Percentiles rank a stretch among this genome's conserved stretches.
Evolutionary conservation across 2,329 filamentous ascomycete genomes (phyloP).

Genomic region (Microcyclosporella mali): DNA sequence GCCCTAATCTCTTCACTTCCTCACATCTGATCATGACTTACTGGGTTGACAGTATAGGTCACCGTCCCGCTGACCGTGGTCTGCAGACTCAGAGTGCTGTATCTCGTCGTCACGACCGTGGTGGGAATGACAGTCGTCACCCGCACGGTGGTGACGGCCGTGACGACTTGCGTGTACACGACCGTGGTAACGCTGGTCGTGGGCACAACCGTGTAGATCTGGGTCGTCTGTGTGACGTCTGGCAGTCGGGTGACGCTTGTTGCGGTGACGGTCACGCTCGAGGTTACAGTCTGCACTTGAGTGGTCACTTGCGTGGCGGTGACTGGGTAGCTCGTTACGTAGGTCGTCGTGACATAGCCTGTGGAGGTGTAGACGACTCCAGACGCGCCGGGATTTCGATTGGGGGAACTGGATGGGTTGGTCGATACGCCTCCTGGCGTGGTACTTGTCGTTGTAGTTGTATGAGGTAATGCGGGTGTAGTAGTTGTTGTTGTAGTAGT

Average conservation of each 20-base stretch:
- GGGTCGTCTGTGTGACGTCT: conserved; percentile 1
- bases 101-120: conserved; percentile 1
- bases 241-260: not conserved
- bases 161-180: conserved; percentile 2
- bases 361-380: too few relatives aligned
- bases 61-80: conserved; percentile 1
- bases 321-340: conserved; percentile 1
- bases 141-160: not conserved
- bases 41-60: not conserved
- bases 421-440: too few relatives aligned
- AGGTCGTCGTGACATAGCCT: not conserved
- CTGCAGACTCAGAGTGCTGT: not conserved
- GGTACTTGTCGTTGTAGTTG: too few relatives aligned
- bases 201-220: conserved; percentile 1
- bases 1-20: too few relatives aligned
- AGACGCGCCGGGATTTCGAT: too few relatives aligned
- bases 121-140: conserved; percentile 3
- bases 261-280: conserved; percentile 2
- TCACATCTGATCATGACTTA: too few relatives aligned
- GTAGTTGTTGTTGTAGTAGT: conserved; percentile 1
- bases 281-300: not conserved
- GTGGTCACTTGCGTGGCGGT: not conserved
- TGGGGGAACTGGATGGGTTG: too few relatives aligned
- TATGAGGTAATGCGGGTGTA: too few relatives aligned
- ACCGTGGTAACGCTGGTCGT: conserved; percentile 3